Conservation (phyloP, 2,329 filamentous ascomycete species). For the Kalmusia sp. region DNA sequence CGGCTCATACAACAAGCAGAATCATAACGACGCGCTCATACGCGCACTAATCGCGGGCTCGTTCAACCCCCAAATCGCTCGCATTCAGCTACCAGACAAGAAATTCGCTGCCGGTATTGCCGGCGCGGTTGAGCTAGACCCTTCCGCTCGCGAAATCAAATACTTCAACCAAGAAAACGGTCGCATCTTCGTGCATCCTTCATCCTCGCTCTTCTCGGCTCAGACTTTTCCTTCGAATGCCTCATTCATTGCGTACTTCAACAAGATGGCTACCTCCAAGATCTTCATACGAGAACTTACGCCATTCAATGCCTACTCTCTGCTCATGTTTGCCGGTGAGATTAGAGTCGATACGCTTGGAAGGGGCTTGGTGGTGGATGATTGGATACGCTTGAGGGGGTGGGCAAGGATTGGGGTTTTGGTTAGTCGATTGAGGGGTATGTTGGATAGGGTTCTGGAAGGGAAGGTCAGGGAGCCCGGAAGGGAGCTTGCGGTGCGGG, state of each 20-base stretch:
- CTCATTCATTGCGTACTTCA: slow-evolving; percentile 87
- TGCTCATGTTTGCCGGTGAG: slow-evolving; percentile 85
- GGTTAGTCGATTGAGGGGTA: slow-evolving; percentile 79
- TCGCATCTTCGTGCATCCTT: slow-evolving; percentile 91
- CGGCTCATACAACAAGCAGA: slow-evolving; percentile 56
- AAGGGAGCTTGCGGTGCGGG: slow-evolving; percentile 56
- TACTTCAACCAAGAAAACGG: slow-evolving; percentile 71
- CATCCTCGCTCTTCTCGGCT: slow-evolving; percentile 82
- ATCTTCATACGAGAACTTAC: slow-evolving; percentile 91
- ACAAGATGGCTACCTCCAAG: slow-evolving; percentile 89
- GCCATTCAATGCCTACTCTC: slow-evolving; percentile 87
- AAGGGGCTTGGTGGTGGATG: slow-evolving; percentile 86
- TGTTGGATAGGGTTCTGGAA: slow-evolving; percentile 86
- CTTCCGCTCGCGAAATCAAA: slow-evolving; percentile 89
- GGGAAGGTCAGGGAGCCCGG: slow-evolving; percentile 79
- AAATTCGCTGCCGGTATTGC: slow-evolving; percentile 89
- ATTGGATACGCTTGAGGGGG: slow-evolving; percentile 84
- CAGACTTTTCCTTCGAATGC: slow-evolving; percentile 78
- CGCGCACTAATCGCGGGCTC: slow-evolving; percentile 58
- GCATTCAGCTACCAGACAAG: slow-evolving; percentile 93
- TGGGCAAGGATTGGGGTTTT: slow-evolving; percentile 96
- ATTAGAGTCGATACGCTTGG: slow-evolving; percentile 88
- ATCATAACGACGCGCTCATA: slow-evolving; percentile 54
- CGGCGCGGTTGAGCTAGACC: slow-evolving; percentile 90
- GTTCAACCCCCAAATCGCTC: slow-evolving; percentile 80